Base-by-base conservation (phyloP, 2,329 filamentous ascomycete genomes). In the Pseudogymnoascus sp. region DNA sequence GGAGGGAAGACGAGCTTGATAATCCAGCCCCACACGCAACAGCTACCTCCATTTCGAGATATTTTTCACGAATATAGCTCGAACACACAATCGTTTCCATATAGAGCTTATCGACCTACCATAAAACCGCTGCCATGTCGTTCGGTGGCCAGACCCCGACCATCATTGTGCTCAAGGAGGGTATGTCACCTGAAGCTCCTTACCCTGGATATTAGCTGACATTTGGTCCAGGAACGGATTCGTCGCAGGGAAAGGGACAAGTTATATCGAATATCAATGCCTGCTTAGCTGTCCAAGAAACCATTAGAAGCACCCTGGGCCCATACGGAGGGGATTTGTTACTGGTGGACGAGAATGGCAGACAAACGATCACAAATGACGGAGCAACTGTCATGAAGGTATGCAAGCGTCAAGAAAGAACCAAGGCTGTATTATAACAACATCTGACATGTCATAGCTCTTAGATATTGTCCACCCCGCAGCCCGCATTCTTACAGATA, bases 331-430 rank as follows among this genome's bases (percentile, higher is more conserved):
- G 95, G 73, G 95, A 99, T 79, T 80, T 97, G 75, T 83, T 99
- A 76, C 88, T 99, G 79, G 93, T 97, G 64, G 95, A 97, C 78
- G 88, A 87, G 77, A 97, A 97, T 82, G 95, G 95, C 76, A 88
- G 80, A 77, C 92, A 97, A 80, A 99, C 95, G 63, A 97, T 99
- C 75, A 99, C 95, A 71, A 99, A 99, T 79, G 95, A 99, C 80
- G 95, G 95, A 74, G 95, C 95, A 60, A 99, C 95, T 61, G 95
- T 97, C 66, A 99, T 99, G 95, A 97, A 97, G 87, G 90, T 91
- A 76, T 70, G 77, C 63, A 62, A 57, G 51, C 14, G 23, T 18
- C 5, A 31, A 37, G 26, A 1, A 40, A 42, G 11, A 23, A 7
- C 7, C 4, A 4, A 6, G 37, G 34, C n/a, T 29, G 6, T 37